Conservation (phyloP, 1,284 basidiomycete species). For the Laetiporus sulphureus region DNA sequence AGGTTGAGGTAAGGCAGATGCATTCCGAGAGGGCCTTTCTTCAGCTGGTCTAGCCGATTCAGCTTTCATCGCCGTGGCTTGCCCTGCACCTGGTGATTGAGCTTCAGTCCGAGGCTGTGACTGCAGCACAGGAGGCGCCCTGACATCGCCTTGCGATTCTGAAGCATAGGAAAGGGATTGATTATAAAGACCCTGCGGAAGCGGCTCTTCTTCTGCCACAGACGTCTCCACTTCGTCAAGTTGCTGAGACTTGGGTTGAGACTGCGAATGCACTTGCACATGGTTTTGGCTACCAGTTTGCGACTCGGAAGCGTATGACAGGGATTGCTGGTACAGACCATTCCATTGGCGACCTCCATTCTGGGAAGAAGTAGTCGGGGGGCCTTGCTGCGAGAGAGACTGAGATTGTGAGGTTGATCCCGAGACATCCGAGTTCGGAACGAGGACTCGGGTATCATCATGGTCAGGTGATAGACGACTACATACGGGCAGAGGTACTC, state of each 20-base stretch:
- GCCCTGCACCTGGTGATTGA: too few relatives aligned
- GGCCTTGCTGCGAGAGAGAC: background rate
- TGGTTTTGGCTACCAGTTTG: background rate
- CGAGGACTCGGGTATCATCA: constrained; percentile 32
- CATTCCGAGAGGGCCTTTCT: too few relatives aligned
- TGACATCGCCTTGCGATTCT: constrained; percentile 4
- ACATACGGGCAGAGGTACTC: constrained; percentile 12
- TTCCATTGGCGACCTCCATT: background rate
- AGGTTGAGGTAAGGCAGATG: too few relatives aligned
- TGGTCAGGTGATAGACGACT: constrained; percentile 10
- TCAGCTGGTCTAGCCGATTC: too few relatives aligned
- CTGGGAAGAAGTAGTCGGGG: background rate
- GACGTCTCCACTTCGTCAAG: background rate
- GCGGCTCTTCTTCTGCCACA: too few relatives aligned
- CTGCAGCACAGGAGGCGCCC: constrained; percentile 1
- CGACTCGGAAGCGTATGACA: background rate
- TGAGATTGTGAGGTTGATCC: constrained; percentile 17
- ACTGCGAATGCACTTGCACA: constrained; percentile 5
- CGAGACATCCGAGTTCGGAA: constrained; percentile 46
- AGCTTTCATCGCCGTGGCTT: background rate
- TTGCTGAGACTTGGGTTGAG: constrained; percentile 9
- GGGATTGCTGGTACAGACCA: background rate
- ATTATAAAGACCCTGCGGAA: too few relatives aligned
- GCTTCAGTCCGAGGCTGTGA: constrained; percentile 17
- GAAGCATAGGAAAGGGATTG: constrained; percentile 11